These are phyloP conservation scores for Taphrina populina DNA, from an alignment of 1,139 yeast genomes.

Conservation along the genomic window DNA sequence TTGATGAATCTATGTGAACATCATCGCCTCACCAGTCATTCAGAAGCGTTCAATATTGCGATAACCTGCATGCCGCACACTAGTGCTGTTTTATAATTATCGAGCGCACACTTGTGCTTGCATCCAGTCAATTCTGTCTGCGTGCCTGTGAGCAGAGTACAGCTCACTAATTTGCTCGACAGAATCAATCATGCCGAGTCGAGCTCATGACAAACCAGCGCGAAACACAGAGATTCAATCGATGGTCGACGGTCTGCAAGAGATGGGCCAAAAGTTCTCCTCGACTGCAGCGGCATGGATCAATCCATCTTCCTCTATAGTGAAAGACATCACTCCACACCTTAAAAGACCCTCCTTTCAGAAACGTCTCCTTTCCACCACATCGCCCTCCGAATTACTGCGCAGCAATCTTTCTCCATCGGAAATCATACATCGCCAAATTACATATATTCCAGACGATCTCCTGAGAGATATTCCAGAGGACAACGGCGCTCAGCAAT, in stretches of 20 bases:
- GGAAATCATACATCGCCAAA: conserved; percentile 44
- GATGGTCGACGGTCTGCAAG: conserved; percentile 26
- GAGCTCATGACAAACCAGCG: neutral
- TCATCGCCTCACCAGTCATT: too few species aligned
- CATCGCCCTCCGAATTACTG: conserved; percentile 50
- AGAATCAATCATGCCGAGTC: neutral
- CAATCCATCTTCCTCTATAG: conserved; percentile 30
- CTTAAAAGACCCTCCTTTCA: conserved; percentile 30
- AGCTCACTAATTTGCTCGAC: too few species aligned
- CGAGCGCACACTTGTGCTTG: too few species aligned
- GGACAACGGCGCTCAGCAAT: conserved; percentile 42
- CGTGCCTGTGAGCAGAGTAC: too few species aligned
- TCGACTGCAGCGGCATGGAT: conserved; percentile 34
- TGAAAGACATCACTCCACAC: conserved; percentile 32
- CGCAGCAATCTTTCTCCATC: conserved; percentile 42
- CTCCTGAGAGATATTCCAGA: conserved; percentile 55
- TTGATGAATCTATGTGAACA: too few species aligned
- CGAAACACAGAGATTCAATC: conserved; percentile 25
- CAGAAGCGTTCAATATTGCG: too few species aligned
- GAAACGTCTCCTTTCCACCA: conserved; percentile 38
- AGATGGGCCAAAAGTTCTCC: conserved; percentile 28
- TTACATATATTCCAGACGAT: conserved; percentile 58
- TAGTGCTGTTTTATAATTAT: too few species aligned
- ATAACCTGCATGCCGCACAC: too few species aligned
- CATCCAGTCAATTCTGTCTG: too few species aligned